A percentile compares a stretch with the other conserved stretches of the same genome.
Evolutionary conservation across 768 basidiomycete genomes (phyloP).

Genomic region (Kwoniella heveanensis): DNA sequence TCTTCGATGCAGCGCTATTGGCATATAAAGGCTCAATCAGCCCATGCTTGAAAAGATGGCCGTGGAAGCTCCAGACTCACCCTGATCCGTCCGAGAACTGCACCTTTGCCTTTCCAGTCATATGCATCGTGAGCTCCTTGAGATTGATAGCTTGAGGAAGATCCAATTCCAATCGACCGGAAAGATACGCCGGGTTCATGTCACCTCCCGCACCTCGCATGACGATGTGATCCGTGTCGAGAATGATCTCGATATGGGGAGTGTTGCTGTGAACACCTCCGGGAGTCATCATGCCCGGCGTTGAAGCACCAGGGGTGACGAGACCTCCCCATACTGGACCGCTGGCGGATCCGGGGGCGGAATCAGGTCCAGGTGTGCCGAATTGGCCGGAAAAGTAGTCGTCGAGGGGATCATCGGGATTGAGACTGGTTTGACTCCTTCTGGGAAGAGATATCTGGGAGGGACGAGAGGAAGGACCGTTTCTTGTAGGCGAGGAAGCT

Average conservation of each 20-base stretch:
- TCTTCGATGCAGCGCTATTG: slow-evolving; percentile 34
- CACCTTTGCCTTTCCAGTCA: slow-evolving; percentile 77
- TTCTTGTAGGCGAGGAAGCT: slow-evolving; percentile 26
- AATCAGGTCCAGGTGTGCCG: slow-evolving; percentile 11
- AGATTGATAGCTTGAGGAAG: slow-evolving; percentile 77
- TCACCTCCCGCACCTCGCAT: slow-evolving; percentile 79
- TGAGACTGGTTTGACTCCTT: slow-evolving; percentile 15
- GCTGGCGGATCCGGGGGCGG: slow-evolving; percentile 11
- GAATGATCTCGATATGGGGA: slow-evolving; percentile 66
- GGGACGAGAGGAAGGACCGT: slow-evolving; percentile 14
- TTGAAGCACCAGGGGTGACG: slow-evolving; percentile 24
- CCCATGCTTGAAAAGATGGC: too few species aligned
- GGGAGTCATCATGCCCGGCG: slow-evolving; percentile 19
- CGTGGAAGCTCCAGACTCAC: slow-evolving; percentile 32
- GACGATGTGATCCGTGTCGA: slow-evolving; percentile 69
- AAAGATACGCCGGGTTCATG: slow-evolving; percentile 76
- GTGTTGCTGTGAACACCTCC: slow-evolving; percentile 15
- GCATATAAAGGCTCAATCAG: too few species aligned
- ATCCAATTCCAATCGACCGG: slow-evolving; percentile 77
- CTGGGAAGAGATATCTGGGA: slow-evolving; percentile 18
- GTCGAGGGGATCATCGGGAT: slow-evolving; percentile 20
- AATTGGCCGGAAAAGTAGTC: slow-evolving; percentile 13
- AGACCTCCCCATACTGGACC: slow-evolving; percentile 20
- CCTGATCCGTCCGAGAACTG: slow-evolving; percentile 59
- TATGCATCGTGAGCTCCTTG: slow-evolving; percentile 79